These are phyloP conservation scores for Agaricus subrufescens DNA, from an alignment of 768 basidiomycete species.

Conservation along the genomic window DNA sequence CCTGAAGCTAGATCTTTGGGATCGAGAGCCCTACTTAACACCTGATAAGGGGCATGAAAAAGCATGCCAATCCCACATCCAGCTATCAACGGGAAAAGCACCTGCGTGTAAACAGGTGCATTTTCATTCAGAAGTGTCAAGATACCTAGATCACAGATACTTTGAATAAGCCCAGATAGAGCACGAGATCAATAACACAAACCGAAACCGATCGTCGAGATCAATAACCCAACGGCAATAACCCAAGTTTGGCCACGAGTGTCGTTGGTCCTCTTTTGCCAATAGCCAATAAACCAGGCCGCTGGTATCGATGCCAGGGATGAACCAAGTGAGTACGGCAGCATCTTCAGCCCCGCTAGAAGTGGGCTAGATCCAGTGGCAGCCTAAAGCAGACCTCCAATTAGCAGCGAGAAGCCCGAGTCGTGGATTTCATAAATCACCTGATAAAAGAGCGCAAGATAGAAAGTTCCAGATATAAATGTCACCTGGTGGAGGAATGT, in stretches of 20 bases:
- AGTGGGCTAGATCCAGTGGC: conserved; percentile 69
- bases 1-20: conserved; percentile 69
- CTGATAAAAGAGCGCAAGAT: conserved; percentile 81
- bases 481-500: conserved; percentile 80
- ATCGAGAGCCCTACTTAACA: conserved; percentile 64
- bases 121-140: conserved; percentile 57
- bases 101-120: conserved; percentile 40
- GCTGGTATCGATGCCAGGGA: conserved; percentile 82
- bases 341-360: conserved; percentile 65
- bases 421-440: conserved; percentile 30
- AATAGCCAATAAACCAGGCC: conserved; percentile 76
- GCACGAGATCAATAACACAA: conserved; percentile 13
- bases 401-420: conserved; percentile 11
- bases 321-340: conserved; percentile 84
- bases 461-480: conserved; percentile 84
- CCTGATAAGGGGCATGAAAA: conserved; percentile 82
- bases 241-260: conserved; percentile 63
- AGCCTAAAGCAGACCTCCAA: conserved; percentile 37
- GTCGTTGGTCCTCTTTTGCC: conserved; percentile 50
- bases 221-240: conserved; percentile 56
- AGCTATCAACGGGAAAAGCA: conserved; percentile 61
- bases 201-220: conserved; percentile 77
- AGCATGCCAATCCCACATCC: conserved; percentile 80
- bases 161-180: conserved; percentile 13
- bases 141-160: conserved; percentile 44